Conservation (phyloP, 2,329 filamentous ascomycete species). For the Fusarium robinianum region DNA sequence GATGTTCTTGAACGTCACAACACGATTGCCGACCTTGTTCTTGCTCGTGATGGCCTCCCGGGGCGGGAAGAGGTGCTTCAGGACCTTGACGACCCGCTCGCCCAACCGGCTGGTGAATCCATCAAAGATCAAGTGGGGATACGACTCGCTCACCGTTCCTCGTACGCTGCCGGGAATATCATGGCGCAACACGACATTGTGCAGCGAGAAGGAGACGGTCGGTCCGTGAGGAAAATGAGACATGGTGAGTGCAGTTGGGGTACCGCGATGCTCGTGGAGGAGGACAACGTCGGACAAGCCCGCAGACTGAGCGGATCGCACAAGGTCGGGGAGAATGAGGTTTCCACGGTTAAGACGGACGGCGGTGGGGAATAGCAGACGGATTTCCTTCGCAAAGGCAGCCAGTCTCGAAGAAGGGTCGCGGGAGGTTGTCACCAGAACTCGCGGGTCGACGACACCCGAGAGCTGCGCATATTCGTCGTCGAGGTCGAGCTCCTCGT, state of each 20-base stretch:
- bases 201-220: slow-evolving; percentile 77
- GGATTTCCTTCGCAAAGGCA: slow-evolving; percentile 92
- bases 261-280: slow-evolving; percentile 90
- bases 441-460: slow-evolving; percentile 86
- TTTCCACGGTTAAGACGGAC: slow-evolving; percentile 93
- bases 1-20: slow-evolving; percentile 93
- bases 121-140: slow-evolving; percentile 95
- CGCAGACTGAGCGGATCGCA: slow-evolving; percentile 77
- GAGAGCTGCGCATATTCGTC: slow-evolving; percentile 90
- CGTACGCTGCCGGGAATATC: slow-evolving; percentile 88
- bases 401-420: slow-evolving; percentile 82
- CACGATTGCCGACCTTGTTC: slow-evolving; percentile 79
- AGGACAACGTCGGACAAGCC: slow-evolving; percentile 85
- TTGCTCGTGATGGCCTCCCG: slow-evolving; percentile 73
- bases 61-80: slow-evolving; percentile 94
- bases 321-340: slow-evolving; percentile 82
- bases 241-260: slow-evolving; percentile 85
- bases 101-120: slow-evolving; percentile 85
- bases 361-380: slow-evolving; percentile 79
- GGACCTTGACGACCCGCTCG: slow-evolving; percentile 79
- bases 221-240: slow-evolving; percentile 89
- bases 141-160: slow-evolving; percentile 89
- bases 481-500: slow-evolving; percentile 76
- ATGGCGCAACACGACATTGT: slow-evolving; percentile 90
- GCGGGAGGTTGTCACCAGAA: slow-evolving; percentile 88